Evolutionary conservation across 2,329 filamentous ascomycete genomes (phyloP), one percentile per base, ranked within the genome.

Genomic region (Cladosporium sp.): DNA sequence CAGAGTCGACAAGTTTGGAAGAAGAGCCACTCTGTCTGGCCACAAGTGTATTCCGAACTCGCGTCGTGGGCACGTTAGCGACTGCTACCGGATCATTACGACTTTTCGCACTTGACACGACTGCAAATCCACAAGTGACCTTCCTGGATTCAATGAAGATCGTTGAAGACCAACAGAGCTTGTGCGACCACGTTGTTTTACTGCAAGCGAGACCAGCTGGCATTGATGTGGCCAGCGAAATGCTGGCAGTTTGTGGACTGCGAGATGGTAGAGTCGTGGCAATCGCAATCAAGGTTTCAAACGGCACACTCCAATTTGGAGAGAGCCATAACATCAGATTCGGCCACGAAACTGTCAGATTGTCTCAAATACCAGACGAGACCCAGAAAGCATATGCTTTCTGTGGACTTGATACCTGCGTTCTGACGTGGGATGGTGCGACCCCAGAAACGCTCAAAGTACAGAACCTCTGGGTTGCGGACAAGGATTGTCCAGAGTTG

Each of bases 381-480:
- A 55, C 38, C 11, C 37, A 55, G 0, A 59, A 58, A 30, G 68
- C 61, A 12, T 67, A 62, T 42, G 69, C 67, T 1, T 66, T 64
- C 60, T 66, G 62, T 36, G 67, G 65, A 14, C 40, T 60, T 9
- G 66, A 65, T 25, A 66, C 63, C 9, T 70, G 63, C 30, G 52
- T 66, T 9, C 49, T 72, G 7, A 60, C 59, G 4, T 70, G 67
- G 68, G 51, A 61, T 20, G 65, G 64, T 17, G 12, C 3, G 3
- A 45, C 19, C 7, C 19, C 58, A 5, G 5, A 39, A 8, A 58
- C 63, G 2, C 37, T 69, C 9, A 19, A 19, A 8, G 60, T 69
- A 14, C 59, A 68, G 22, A 66, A 63, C 36, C 60, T 72, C 22
- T 71, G 67, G 67, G 43, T 69, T 11, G 63, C 67, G 4, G 68